These are phyloP conservation scores for Cyclostephanos tholiformis DNA, from an alignment of 108 stramenopile species.

Conservation along the genomic window DNA sequence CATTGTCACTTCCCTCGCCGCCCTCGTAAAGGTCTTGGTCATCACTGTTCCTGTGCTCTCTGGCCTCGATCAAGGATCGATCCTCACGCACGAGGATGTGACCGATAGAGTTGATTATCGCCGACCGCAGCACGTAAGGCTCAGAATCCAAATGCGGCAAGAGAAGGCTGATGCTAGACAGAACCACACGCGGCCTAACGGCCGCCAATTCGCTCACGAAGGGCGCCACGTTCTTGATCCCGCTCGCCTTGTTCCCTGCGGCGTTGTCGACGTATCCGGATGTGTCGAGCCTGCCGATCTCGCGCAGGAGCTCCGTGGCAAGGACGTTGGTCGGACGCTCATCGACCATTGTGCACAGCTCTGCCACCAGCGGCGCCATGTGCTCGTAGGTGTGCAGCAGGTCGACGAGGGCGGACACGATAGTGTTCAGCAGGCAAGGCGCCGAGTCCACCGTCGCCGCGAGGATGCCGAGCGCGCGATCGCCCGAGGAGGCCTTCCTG, in stretches of 20 bases:
- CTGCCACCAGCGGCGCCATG: conserved; percentile 73
- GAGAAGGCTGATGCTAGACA: conserved; percentile 63
- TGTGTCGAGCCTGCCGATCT: conserved; percentile 74
- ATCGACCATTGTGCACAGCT: conserved; percentile 69
- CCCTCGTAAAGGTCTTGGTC: not conserved
- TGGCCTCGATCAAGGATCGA: conserved; percentile 29
- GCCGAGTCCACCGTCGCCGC: conserved; percentile 65
- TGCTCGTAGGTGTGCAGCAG: conserved; percentile 86
- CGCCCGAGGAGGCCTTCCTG: conserved; percentile 67
- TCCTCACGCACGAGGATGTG: conserved; percentile 62
- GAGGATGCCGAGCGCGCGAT: conserved; percentile 74
- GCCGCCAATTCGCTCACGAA: conserved; percentile 75
- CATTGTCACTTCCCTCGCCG: conserved; percentile 4
- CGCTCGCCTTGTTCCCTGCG: conserved; percentile 65
- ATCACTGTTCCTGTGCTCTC: conserved; percentile 26
- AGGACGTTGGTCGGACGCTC: conserved; percentile 55
- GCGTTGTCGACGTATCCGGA: conserved; percentile 35
- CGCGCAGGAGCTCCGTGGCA: conserved; percentile 69
- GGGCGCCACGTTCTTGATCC: conserved; percentile 79
- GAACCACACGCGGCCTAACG: conserved; percentile 61
- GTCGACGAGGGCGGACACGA: conserved; percentile 85
- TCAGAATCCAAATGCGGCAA: conserved; percentile 80
- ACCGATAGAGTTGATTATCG: conserved; percentile 76
- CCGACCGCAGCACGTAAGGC: conserved; percentile 75
- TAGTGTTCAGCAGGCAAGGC: conserved; percentile 56